Percentiles rank a stretch among this genome's conserved stretches.
These are phyloP conservation scores for Chamaenerion angustifolium DNA, from an alignment of 345 rosid species.

Conservation along the genomic window DNA sequence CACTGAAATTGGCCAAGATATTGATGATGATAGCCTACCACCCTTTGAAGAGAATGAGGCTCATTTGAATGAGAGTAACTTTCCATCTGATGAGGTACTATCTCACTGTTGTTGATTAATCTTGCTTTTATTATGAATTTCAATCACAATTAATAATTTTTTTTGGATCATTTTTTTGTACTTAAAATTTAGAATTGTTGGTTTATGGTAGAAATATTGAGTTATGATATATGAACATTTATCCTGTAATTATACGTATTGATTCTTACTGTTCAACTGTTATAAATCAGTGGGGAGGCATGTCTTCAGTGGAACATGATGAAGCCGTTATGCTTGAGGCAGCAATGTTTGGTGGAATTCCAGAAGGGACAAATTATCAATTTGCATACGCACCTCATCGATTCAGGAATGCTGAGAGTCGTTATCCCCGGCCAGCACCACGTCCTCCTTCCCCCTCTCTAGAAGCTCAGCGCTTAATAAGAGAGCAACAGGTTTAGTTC, in stretches of 20 bases:
- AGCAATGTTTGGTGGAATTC: conserved; percentile 99
- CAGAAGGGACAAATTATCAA: conserved; percentile 60
- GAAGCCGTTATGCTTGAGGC: conserved; percentile 99
- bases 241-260: background rate
- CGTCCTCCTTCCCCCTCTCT: conserved; percentile 88
- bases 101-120: background rate
- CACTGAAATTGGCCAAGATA: conserved; percentile 32
- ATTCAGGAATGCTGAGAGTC: conserved; percentile 31
- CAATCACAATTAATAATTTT: background rate
- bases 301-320: conserved; percentile 95
- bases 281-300: conserved; percentile 86
- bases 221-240: too few species aligned
- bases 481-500: conserved; percentile 85
- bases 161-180: too few species aligned
- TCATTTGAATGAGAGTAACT: conserved; percentile 23
- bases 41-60: conserved; percentile 29
- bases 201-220: too few species aligned
- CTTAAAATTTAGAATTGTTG: too few species aligned
- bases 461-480: conserved; percentile 87
- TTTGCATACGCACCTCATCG: conserved; percentile 49
- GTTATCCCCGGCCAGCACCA: conserved; percentile 37
- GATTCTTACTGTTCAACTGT: conserved; percentile 8
- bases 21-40: conserved; percentile 32
- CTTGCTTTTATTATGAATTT: background rate
- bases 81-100: conserved; percentile 69